Evolutionary conservation across 2,329 filamentous ascomycete genomes (phyloP), one percentile per base, ranked within the genome.

Genomic region (Penicillium sp.): DNA sequence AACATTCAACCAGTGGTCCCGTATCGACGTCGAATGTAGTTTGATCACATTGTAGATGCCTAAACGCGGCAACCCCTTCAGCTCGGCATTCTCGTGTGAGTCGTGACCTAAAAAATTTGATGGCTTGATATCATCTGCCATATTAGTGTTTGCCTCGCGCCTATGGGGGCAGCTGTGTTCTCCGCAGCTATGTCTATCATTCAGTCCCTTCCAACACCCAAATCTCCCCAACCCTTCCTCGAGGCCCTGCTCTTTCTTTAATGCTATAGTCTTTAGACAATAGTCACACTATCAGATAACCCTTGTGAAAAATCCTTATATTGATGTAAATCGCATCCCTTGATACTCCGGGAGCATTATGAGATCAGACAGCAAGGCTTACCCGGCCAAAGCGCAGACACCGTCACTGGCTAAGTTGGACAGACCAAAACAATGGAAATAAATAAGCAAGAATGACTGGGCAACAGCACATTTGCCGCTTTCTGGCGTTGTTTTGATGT

Each of bases 21-120:
- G 8, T 37, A 23, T 9, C 33, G 12, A 12, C 33, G 3, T 12
- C 27, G 27, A 10, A 28, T 3, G 7, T 37, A 7, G 8, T 37
- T 37, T 20, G 8, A 37, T 37, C 15, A 37, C 33, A 37, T 37
- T 20, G 18, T 37, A 29, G 44, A 42, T 45, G 47, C 53, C 53
- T 53, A 42, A 44, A 55, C 42, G n/a, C 47, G 47, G 53, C 50
- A 48, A 50, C 50, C 47, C 15, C 38, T 12, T 41, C 10, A 33
- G 23, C 15, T 38, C 9, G 42, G 20, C 54, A 51, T 55, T 53
- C 45, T 23, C 46, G 18, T 33, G 55, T 3, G 20, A 23, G 20
- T 23, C 20, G 20, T 51, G 46, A 55, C 42, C 43, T 37, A 7
- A 27, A 15, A 9, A 38, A 31, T 38, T 23, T 33, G 42, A 27